phyloP scores from a whole-genome alignment of 1,284 basidiomycete genomes.

The Stereum hirsutum region DNA sequence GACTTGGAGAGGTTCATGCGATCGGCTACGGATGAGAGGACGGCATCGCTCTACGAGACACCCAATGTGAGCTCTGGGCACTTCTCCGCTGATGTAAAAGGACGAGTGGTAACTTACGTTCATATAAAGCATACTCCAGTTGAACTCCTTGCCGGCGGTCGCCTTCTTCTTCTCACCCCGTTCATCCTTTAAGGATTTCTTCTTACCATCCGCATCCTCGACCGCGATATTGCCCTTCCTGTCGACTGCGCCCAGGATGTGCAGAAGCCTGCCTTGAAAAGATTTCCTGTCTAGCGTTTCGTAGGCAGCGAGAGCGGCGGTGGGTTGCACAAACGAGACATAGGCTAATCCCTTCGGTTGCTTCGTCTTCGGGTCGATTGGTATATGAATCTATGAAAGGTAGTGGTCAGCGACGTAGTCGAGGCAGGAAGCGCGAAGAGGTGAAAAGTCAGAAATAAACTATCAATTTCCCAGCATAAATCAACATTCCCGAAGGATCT shows the following conservation, averaged over 20 bases:
- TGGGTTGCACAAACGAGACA: conserved; percentile 61
- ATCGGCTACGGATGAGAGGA: conserved; percentile 27
- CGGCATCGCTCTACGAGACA: conserved; percentile 45
- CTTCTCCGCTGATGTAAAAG: conserved; percentile 10
- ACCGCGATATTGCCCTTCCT: conserved; percentile 39
- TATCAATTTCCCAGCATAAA: conserved; percentile 27
- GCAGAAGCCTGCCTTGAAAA: conserved; percentile 89
- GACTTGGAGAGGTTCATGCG: conserved; percentile 55
- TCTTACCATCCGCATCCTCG: conserved; percentile 31
- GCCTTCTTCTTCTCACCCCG: conserved; percentile 65
- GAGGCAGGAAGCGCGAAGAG: conserved; percentile 13
- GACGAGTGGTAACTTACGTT: conserved; percentile 48
- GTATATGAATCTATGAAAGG: conserved; percentile 70
- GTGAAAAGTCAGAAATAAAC: conserved; percentile 25
- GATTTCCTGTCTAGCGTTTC: conserved; percentile 75
- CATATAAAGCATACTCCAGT: conserved; percentile 97
- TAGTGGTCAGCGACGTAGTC: conserved; percentile 7
- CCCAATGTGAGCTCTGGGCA: conserved; percentile 3
- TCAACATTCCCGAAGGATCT: conserved; percentile 39
- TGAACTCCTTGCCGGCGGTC: conserved; percentile 77
- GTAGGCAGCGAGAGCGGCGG: conserved; percentile 70
- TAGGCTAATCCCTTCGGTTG: conserved; percentile 82
- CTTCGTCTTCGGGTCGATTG: conserved; percentile 59
- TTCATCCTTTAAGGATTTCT: conserved; percentile 61
- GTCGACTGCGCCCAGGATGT: conserved; percentile 81